phyloP scores from a whole-genome alignment of 306 rosid species.

The Arachis hypogaea region DNA sequence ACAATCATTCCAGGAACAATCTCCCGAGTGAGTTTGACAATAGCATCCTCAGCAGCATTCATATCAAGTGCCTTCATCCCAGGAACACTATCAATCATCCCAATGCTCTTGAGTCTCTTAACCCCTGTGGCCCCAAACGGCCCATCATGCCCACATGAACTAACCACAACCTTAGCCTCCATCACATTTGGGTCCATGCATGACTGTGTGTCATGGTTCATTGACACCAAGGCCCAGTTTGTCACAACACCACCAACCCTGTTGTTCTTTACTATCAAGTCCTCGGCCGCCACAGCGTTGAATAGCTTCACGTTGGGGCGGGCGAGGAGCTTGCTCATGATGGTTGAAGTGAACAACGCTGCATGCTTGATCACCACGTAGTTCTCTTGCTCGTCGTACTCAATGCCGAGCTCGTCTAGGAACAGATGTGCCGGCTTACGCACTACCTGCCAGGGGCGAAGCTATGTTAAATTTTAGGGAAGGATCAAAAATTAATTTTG shows the following conservation, averaged over 20 bases:
- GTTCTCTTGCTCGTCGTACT: conserved; percentile 78
- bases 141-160: conserved; percentile 93
- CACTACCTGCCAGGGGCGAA: conserved; percentile 44
- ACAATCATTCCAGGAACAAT: conserved; percentile 91
- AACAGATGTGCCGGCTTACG: conserved; percentile 81
- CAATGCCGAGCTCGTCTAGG: conserved; percentile 70
- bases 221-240: conserved; percentile 88
- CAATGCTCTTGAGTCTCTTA: conserved; percentile 78
- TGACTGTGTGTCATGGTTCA: conserved; percentile 88
- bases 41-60: conserved; percentile 88
- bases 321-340: conserved; percentile 85
- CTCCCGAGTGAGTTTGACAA: conserved; percentile 77
- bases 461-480: no score
- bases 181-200: conserved; percentile 98
- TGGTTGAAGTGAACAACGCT: conserved; percentile 87
- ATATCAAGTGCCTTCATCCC: conserved; percentile 95
- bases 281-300: conserved; percentile 90
- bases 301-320: conserved; percentile 87
- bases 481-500: no score
- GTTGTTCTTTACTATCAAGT: conserved; percentile 70
- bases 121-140: conserved; percentile 94
- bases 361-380: conserved; percentile 91
- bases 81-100: conserved; percentile 66
- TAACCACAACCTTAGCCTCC: conserved; percentile 92
- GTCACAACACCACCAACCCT: conserved; percentile 87